Base-by-base conservation (phyloP, 768 basidiomycete genomes). In the Tremella mesenterica region DNA sequence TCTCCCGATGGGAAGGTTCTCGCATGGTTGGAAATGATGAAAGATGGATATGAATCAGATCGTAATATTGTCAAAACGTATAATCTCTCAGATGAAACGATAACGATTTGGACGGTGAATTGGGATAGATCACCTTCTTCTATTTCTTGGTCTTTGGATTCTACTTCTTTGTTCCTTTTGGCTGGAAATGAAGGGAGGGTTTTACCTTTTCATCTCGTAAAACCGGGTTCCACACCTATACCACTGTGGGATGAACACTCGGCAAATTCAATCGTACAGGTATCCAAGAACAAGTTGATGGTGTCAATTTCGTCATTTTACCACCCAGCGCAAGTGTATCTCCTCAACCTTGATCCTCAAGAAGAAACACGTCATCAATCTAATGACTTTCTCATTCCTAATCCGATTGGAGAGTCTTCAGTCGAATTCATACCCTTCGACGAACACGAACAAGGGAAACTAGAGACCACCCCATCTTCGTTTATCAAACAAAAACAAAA, bases 11-110 rank as follows among this genome's bases (percentile, higher is more conserved):
- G 85, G 0, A 78, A 79, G 45, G 85, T 85, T 71, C 82, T 81
- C 1, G 89, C 86, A 0, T 97, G 92, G 92, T 74, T 88, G 33
- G 86, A 96, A 71, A 79, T 91, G 57, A 82, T 84, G 48, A 71
- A 85, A 66, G 89, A 96, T 61, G 91, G 92, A 1, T 85, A 91
- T 61, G 92, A 96, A 73, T 79, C 85, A 48, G 92, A 93, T 73
- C 81, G 85, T 83, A 69, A 73, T 43, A 55, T 67, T 68, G 78
- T 91, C 44, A 81, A 89, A 38, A 79, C 90, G 8, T 87, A 84
- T 63, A 87, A 92, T 64, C 74, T 93, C 14, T 77, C 85, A 13
- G 78, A 83, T 26, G 85, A 79, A 65, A 86, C 83, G 0, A 50
- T 47, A 16, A 54, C n/a, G 8, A 31, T 51, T 9, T 74, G 89